Evolutionary conservation across 805 yeast genomes (phyloP).

Genomic region (Saccharomycopsis guyanensis): DNA sequence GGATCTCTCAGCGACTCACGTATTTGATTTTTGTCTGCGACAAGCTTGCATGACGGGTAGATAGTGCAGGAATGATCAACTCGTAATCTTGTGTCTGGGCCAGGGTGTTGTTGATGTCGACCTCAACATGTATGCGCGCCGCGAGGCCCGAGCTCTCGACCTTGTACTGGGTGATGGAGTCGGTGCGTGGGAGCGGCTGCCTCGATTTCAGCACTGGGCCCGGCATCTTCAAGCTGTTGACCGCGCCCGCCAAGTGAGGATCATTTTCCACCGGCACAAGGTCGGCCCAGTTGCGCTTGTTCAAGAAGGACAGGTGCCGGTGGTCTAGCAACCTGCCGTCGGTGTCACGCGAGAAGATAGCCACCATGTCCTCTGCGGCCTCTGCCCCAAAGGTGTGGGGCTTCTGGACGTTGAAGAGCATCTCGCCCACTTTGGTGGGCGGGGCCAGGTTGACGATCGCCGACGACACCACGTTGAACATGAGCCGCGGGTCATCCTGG

Average conservation of each 20-base stretch:
- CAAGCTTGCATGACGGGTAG: slow-evolving; percentile 27
- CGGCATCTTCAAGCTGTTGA: slow-evolving; percentile 33
- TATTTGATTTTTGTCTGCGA: slow-evolving; percentile 14
- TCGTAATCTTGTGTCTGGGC: slow-evolving; percentile 61
- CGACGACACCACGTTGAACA: slow-evolving; percentile 78
- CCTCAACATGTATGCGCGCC: slow-evolving; percentile 69
- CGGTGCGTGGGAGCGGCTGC: neutral
- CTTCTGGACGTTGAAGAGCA: slow-evolving; percentile 60
- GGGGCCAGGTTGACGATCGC: slow-evolving; percentile 94
- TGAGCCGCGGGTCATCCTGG: slow-evolving; percentile 60
- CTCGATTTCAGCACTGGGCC: slow-evolving; percentile 30
- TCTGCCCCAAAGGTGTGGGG: slow-evolving; percentile 58
- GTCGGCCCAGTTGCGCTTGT: slow-evolving; percentile 68
- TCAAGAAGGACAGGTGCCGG: slow-evolving; percentile 42
- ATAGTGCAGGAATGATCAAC: slow-evolving; percentile 59
- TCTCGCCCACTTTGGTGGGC: slow-evolving; percentile 70
- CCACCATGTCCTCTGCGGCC: slow-evolving; percentile 73
- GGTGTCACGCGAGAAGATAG: slow-evolving; percentile 24
- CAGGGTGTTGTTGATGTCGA: slow-evolving; percentile 38
- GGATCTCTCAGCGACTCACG: neutral
- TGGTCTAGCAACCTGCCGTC: slow-evolving; percentile 26
- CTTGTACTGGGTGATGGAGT: slow-evolving; percentile 1
- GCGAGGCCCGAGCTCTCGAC: slow-evolving; percentile 50
- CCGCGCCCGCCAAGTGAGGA: slow-evolving; percentile 25
- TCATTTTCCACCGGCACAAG: slow-evolving; percentile 45